Percentiles rank a stretch among this genome's conserved stretches.
phyloP scores from a whole-genome alignment of 768 basidiomycete species.

The Ramaria sp. region DNA sequence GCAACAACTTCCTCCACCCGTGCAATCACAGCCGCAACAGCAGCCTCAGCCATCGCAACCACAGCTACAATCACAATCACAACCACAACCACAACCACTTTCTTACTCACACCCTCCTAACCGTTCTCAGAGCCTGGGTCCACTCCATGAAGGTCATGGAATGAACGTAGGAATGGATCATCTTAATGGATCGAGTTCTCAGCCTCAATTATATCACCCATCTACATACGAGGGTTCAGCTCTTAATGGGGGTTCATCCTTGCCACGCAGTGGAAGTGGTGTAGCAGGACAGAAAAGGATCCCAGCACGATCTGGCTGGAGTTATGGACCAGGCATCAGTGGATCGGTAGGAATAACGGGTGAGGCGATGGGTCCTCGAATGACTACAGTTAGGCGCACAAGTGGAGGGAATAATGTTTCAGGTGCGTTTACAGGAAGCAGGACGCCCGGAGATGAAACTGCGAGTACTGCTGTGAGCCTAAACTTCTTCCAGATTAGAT shows the following conservation, averaged over 20 bases:
- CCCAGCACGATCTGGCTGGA: constrained; percentile 45
- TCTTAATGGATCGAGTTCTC: constrained; percentile 17
- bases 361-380: constrained; percentile 54
- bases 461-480: constrained; percentile 64
- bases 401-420: constrained; percentile 35
- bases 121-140: constrained; percentile 21
- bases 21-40: constrained; percentile 16
- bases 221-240: background rate
- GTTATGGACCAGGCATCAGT: constrained; percentile 53
- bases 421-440: constrained; percentile 36
- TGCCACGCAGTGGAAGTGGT: background rate
- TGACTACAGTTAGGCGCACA: constrained; percentile 41
- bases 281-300: background rate
- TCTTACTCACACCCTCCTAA: constrained; percentile 26
- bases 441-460: constrained; percentile 64
- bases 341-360: constrained; percentile 26
- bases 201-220: constrained; percentile 17
- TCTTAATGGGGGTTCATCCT: background rate
- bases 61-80: constrained; percentile 11
- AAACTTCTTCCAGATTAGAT: background rate
- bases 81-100: constrained; percentile 7
- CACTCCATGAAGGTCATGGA: constrained; percentile 13
- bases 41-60: constrained; percentile 15
- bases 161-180: background rate
- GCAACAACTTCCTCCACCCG: constrained; percentile 22